Percentiles rank a stretch among this genome's conserved stretches.
Evolutionary conservation across 2,329 filamentous ascomycete species (phyloP).

Genomic region (Aspergillus quadrilineatus): DNA sequence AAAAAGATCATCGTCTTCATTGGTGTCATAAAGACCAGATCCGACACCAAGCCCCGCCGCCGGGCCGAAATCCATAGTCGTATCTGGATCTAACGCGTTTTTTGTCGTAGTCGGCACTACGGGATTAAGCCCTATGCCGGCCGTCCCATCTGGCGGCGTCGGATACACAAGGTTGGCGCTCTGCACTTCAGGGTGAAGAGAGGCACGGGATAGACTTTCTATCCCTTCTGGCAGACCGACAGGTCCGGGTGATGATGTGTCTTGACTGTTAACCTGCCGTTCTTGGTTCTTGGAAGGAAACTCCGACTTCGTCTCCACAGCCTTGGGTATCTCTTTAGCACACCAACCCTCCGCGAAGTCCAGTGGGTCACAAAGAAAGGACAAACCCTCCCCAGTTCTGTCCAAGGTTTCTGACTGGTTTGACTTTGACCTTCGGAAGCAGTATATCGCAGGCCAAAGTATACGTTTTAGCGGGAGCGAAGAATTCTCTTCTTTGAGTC

Average conservation of each 20-base stretch:
- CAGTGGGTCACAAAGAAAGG: constrained; percentile 38
- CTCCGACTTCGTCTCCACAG: constrained; percentile 20
- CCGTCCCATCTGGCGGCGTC: constrained; percentile 53
- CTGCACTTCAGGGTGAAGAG: constrained; percentile 43
- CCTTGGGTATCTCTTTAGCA: constrained; percentile 26
- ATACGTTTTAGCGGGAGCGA: constrained; percentile 41
- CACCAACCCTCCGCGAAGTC: constrained; percentile 46
- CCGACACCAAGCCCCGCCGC: constrained; percentile 33
- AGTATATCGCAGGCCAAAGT: constrained; percentile 46
- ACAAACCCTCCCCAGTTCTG: constrained; percentile 16
- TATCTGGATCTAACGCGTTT: constrained; percentile 19
- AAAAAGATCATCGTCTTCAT: constrained; percentile 57
- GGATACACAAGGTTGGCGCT: constrained; percentile 50
- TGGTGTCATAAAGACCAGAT: constrained; percentile 43
- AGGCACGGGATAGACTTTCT: constrained; percentile 41
- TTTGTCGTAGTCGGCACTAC: constrained; percentile 20
- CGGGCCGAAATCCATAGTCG: constrained; percentile 26
- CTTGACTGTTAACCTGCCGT: constrained; percentile 25
- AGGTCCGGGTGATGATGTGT: constrained; percentile 23
- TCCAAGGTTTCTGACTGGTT: constrained; percentile 18
- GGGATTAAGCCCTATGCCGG: constrained; percentile 31
- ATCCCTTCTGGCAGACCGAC: constrained; percentile 30
- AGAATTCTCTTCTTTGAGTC: constrained; percentile 28
- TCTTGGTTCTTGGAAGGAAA: constrained; percentile 21
- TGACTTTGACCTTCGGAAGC: constrained; percentile 39